phyloP scores from a whole-genome alignment of 2,329 filamentous ascomycete species.

The Diaporthe batatas region DNA sequence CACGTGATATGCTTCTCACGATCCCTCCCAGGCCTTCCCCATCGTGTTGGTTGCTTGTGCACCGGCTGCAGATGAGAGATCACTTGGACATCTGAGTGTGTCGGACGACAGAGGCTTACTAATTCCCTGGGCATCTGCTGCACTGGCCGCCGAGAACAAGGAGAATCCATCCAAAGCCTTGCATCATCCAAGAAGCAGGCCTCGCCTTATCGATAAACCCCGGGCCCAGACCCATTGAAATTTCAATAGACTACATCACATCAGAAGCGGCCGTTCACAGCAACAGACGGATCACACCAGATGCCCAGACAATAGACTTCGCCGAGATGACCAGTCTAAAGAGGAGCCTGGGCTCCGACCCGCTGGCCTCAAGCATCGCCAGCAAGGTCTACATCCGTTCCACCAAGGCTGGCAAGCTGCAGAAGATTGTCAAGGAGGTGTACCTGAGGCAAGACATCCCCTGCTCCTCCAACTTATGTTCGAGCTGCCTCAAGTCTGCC shows the following conservation, averaged over 20 bases:
- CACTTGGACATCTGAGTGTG: not conserved
- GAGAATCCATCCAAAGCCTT: not conserved
- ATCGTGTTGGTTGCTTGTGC: not conserved
- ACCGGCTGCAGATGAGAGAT: too few species aligned
- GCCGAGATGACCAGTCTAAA: slow-evolving; percentile 75
- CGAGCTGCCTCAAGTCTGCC: slow-evolving; percentile 78
- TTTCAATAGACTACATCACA: slow-evolving; percentile 33
- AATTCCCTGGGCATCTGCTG: not conserved
- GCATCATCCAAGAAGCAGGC: slow-evolving; percentile 3
- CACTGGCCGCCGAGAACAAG: slow-evolving; percentile 11
- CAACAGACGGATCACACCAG: slow-evolving; percentile 31
- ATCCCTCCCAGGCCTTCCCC: not conserved
- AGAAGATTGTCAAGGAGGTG: slow-evolving; percentile 97
- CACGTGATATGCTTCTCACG: slow-evolving; percentile 22
- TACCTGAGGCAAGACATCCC: slow-evolving; percentile 97
- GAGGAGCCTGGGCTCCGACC: slow-evolving; percentile 65
- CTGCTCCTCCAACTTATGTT: slow-evolving; percentile 92
- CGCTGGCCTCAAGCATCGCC: slow-evolving; percentile 79
- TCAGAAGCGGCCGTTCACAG: slow-evolving; percentile 7
- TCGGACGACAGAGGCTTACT: not conserved
- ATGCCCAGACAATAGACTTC: not conserved
- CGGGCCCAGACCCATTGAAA: slow-evolving; percentile 29
- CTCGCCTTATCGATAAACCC: slow-evolving; percentile 25
- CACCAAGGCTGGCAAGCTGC: slow-evolving; percentile 95
- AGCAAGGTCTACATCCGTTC: slow-evolving; percentile 97